phyloP scores from a whole-genome alignment of 305 asterid species.

The Plantago lanceolata region DNA sequence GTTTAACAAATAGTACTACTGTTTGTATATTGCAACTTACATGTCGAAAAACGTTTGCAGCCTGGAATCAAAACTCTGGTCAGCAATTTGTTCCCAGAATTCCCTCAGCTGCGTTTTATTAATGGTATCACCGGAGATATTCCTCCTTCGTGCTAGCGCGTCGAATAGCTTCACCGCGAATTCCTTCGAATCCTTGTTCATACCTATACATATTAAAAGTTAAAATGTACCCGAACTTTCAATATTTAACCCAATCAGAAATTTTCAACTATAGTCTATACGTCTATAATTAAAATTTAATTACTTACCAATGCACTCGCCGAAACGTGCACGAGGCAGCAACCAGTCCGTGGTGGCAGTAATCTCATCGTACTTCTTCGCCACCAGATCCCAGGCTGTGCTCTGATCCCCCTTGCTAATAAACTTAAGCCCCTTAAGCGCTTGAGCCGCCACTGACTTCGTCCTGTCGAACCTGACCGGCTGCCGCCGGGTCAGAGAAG shows the following conservation, averaged over 20 bases:
- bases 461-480: constrained; percentile 24
- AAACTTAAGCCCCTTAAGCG: constrained; percentile 34
- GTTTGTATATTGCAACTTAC: constrained; percentile 24
- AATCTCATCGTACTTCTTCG: constrained; percentile 36
- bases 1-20: not conserved
- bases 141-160: constrained; percentile 51
- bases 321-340: constrained; percentile 44
- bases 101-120: constrained; percentile 43
- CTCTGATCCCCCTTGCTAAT: constrained; percentile 26
- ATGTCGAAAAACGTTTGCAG: constrained; percentile 58
- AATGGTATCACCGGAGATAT: constrained; percentile 38
- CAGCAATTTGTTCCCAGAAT: constrained; percentile 56
- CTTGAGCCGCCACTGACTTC: constrained; percentile 33
- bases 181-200: constrained; percentile 47
- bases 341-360: constrained; percentile 34
- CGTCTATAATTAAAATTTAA: too few relatives aligned
- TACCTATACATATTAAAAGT: constrained; percentile 27
- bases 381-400: constrained; percentile 37
- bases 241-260: too few relatives aligned
- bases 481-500: constrained; percentile 21
- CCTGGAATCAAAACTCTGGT: constrained; percentile 58
- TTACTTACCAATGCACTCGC: constrained; percentile 57
- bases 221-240: too few relatives aligned
- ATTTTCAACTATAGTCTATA: too few relatives aligned
- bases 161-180: constrained; percentile 50